Evolutionary conservation across 1,139 yeast genomes (phyloP), one percentile per base, ranked within the genome.

Genomic region (Candida buenavistaensis): DNA sequence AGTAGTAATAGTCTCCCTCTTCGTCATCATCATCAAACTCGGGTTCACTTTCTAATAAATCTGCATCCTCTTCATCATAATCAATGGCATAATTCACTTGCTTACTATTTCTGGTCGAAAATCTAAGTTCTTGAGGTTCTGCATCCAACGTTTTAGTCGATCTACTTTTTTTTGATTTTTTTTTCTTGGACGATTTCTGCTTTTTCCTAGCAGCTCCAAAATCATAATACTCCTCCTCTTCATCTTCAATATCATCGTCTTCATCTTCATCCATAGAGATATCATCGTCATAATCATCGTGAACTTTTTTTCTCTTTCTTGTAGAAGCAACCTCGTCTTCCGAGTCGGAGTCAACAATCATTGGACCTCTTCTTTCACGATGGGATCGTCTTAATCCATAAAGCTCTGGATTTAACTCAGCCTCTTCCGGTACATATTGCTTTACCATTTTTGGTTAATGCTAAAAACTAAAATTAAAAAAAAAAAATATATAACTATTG

Each of bases 351-450:
- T 74, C 79, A 23, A 55, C 51, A 6, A 67, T 45, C n/a, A 59
- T 40, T 3, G 72, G 68, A 12, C 59, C 59, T 15, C 58, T 54
- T 46, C 81, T 75, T 14, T 87, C 82, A 48, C 97, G 75, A 28
- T 84, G 82, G 22, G 95, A 85, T 50, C 97, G 75, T 56, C 97
- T 78, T 41, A 92, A 72, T 3, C 98, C 98, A 51, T 90, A 92
- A 21, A 92, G 73, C 59, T 88, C 96, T 2, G 98, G 97, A 57
- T 88, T 79, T 36, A 68, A 60, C 36, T 65, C 65, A 14, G 75
- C 72, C 39, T 74, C 80, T 30, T 68, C 65, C 3, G 69, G 63
- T 30, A 45, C 33, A 17, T 31, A 32, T 21, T 25, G 38, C 17
- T 41, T 44, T 14, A 41, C 44, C 45, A 40, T 39, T 9, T 5